These are phyloP conservation scores for Penicillium cosmopolitanum DNA, from an alignment of 495 filamentous ascomycete genomes.

Conservation along the genomic window DNA sequence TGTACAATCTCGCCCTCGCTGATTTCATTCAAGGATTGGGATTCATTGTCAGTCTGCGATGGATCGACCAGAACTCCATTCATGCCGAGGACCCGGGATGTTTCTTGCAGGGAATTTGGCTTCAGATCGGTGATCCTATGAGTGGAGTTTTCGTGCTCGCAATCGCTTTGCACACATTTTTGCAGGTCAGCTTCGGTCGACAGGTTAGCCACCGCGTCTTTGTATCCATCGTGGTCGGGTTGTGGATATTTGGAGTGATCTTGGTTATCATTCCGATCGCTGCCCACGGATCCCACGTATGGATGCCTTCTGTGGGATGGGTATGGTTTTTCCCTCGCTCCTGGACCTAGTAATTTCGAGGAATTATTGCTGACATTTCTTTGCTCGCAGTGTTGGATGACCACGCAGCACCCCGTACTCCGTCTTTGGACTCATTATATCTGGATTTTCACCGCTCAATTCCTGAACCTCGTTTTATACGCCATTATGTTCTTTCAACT, in stretches of 20 bases:
- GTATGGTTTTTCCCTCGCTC: conserved; percentile 41
- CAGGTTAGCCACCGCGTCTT: conserved; percentile 53
- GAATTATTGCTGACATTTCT: conserved; percentile 6
- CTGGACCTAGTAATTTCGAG: not conserved
- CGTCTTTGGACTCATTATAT: conserved; percentile 72
- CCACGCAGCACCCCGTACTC: conserved; percentile 52
- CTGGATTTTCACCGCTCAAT: conserved; percentile 69
- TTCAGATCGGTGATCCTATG: conserved; percentile 65
- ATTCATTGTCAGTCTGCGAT: conserved; percentile 63
- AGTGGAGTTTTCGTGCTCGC: conserved; percentile 66
- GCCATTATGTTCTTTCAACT: conserved; percentile 60
- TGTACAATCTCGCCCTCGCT: conserved; percentile 70
- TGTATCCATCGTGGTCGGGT: conserved; percentile 42
- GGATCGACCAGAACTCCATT: conserved; percentile 55
- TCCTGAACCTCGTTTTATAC: conserved; percentile 63
- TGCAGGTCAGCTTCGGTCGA: conserved; percentile 56
- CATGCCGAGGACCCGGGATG: conserved; percentile 55
- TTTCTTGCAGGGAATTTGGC: conserved; percentile 66
- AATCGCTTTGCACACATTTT: conserved; percentile 65
- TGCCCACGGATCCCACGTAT: conserved; percentile 55
- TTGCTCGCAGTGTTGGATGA: conserved; percentile 64
- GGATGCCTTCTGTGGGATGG: conserved; percentile 60
- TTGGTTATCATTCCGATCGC: conserved; percentile 56
- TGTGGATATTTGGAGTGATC: conserved; percentile 61
- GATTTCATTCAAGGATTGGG: conserved; percentile 67